Base-by-base conservation (phyloP, 1,284 basidiomycete genomes). In the Paramarasmius palmivorus region DNA sequence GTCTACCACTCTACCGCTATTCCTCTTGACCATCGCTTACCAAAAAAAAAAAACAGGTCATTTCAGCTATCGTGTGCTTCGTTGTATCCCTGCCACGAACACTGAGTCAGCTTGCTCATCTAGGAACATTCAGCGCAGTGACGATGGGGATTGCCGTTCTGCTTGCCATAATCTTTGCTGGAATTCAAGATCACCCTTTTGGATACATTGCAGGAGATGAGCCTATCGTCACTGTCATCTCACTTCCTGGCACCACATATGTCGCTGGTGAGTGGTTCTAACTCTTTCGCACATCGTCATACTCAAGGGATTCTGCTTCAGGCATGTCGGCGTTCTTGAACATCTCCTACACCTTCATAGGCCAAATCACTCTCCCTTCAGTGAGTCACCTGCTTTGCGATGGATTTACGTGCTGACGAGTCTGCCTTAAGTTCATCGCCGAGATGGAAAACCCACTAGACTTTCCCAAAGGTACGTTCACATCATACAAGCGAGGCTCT, bases 401-500 rank as follows among this genome's bases (percentile, higher is more conserved):
- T n/a, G n/a, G n/a, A n/a, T n/a, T n/a, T n/a, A n/a, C n/a, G n/a
- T n/a, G n/a, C n/a, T n/a, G n/a, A 40, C 37, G 56, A 26, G 39
- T 49, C 10, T 9, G 20, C 7, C n/a, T 52, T 17, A 58, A 73
- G 61, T 82, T 82, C 59, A 81, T 82, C 52, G 77, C 77, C 2
- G 81, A 83, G 62, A 83, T 84, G 81, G 73, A 74, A 60, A 70
- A 79, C 23, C 83, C 82, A 0, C 75, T 77, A 54, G 84, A 88
- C 55, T 89, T 89, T 69, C 82, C 82, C 22, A 86, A 86, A 63
- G 73, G 72, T 69, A 45, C 26, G 59, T 37, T n/a, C 66, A 64
- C 2, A 59, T 68, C 12, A 62, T 48, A 19, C 25, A 4, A 22
- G 25, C 36, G 15, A 25, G 14, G 32, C 32, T 35, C 14, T 51